Percentiles rank a stretch among this genome's conserved stretches.
Evolutionary conservation across 345 rosid species (phyloP).

Genomic region (Brassica carinata): DNA sequence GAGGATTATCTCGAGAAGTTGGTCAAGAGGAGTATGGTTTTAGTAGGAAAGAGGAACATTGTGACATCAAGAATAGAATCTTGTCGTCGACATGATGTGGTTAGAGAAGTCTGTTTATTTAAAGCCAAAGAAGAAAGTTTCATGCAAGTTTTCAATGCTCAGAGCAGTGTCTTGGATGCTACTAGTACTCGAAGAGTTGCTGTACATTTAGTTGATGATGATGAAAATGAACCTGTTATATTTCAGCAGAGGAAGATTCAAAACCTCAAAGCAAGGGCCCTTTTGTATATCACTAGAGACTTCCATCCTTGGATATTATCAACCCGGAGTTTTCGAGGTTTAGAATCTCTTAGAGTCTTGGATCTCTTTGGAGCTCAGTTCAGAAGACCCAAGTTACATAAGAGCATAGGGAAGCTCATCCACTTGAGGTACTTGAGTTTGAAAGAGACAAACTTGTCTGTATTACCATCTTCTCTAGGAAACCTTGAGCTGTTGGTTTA

Average conservation of each 20-base stretch:
- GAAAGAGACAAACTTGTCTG: slow-evolving; percentile 15
- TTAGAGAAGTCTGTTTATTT: slow-evolving; percentile 30
- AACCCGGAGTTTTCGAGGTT: slow-evolving; percentile 20
- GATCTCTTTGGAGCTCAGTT: slow-evolving; percentile 38
- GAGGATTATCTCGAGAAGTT: slow-evolving; percentile 37
- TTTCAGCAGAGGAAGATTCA: slow-evolving; percentile 29
- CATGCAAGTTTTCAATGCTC: slow-evolving; percentile 1
- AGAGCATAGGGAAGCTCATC: slow-evolving; percentile 42
- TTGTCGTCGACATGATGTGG: slow-evolving; percentile 33
- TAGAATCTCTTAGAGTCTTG: slow-evolving; percentile 42
- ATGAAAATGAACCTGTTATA: slow-evolving; percentile 26
- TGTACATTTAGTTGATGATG: slow-evolving; percentile 26
- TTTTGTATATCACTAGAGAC: slow-evolving; percentile 24
- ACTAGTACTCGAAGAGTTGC: slow-evolving; percentile 35
- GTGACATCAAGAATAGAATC: slow-evolving; percentile 22
- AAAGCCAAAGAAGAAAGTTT: slow-evolving; percentile 37
- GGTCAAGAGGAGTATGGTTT: slow-evolving; percentile 42
- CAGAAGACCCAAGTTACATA: slow-evolving; percentile 27
- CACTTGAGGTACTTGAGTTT: slow-evolving; percentile 40
- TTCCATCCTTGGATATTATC: slow-evolving; percentile 37
- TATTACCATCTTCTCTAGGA: slow-evolving; percentile 31
- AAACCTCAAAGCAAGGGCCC: slow-evolving; percentile 20
- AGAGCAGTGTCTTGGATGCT: not conserved
- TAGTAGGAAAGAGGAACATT: slow-evolving; percentile 28
- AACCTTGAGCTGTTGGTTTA: slow-evolving; percentile 24